Percentiles rank a stretch among this genome's conserved stretches.
Evolutionary conservation across 441 rosid species (phyloP).

Genomic region (Pelargonium citronellum): DNA sequence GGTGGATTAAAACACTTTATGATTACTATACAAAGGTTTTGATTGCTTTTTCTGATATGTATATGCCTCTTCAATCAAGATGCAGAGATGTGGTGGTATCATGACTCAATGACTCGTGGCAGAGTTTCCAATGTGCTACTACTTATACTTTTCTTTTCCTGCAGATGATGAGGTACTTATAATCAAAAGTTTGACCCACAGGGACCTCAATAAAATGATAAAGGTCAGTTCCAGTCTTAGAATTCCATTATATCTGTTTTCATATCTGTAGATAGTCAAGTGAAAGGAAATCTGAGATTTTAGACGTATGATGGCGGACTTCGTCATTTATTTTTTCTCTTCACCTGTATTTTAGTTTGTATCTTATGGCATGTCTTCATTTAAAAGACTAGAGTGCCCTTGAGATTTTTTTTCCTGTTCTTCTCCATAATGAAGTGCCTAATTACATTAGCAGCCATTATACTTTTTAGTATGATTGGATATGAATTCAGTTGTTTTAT

Average conservation of each 20-base stretch:
- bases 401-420: background rate
- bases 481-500: background rate
- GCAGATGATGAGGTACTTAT: constrained; percentile 88
- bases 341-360: too few species aligned
- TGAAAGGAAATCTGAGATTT: constrained; percentile 5
- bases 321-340: too few species aligned
- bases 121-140: background rate
- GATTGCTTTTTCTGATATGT: too few species aligned
- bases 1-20: background rate
- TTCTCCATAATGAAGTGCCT: background rate
- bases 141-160: constrained; percentile 22
- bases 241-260: constrained; percentile 2
- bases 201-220: constrained; percentile 85
- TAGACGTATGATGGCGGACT: background rate
- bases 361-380: too few species aligned
- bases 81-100: background rate
- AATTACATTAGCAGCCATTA: background rate
- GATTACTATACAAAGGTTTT: too few species aligned
- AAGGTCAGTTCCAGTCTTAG: constrained; percentile 45
- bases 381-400: background rate
- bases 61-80: too few species aligned
- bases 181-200: constrained; percentile 85
- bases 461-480: background rate
- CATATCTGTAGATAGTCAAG: constrained; percentile 4
- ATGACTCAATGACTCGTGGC: background rate